phyloP scores from a whole-genome alignment of 1,284 basidiomycete species.

The Cystobasidiaceae sp. region DNA sequence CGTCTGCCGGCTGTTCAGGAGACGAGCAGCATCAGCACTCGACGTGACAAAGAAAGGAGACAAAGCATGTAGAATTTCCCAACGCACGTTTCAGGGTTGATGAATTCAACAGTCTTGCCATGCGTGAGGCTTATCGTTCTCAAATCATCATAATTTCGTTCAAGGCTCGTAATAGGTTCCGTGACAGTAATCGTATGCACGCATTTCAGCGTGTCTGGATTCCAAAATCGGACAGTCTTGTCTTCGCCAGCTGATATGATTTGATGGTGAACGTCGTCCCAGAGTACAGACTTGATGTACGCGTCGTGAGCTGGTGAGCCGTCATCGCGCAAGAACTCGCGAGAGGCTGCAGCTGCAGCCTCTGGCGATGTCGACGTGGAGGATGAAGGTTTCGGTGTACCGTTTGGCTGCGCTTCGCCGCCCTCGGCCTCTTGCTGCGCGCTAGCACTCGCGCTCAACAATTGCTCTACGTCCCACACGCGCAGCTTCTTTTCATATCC shows the following conservation, averaged over 20 bases:
- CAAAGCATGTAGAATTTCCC: not conserved
- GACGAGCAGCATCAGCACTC: not conserved
- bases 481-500: constrained; percentile 97
- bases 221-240: constrained; percentile 68
- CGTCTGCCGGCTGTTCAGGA: not conserved
- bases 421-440: constrained; percentile 53
- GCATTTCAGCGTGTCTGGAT: constrained; percentile 12
- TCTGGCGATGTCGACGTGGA: too few species aligned
- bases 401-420: constrained; percentile 58
- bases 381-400: constrained; percentile 45
- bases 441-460: too few species aligned
- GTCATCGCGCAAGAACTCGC: constrained; percentile 27
- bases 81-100: constrained; percentile 51
- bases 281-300: constrained; percentile 84
- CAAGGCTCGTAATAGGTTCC: constrained; percentile 75
- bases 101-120: constrained; percentile 83
- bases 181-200: constrained; percentile 5
- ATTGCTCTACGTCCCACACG: constrained; percentile 80
- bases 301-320: constrained; percentile 62
- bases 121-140: constrained; percentile 68
- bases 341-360: not conserved
- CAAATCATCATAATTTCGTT: constrained; percentile 52
- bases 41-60: too few species aligned
- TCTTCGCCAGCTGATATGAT: constrained; percentile 90
- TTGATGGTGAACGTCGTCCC: constrained; percentile 72